Evolutionary conservation across 805 yeast species (phyloP).

Genomic region (Candida yuanshanica): DNA sequence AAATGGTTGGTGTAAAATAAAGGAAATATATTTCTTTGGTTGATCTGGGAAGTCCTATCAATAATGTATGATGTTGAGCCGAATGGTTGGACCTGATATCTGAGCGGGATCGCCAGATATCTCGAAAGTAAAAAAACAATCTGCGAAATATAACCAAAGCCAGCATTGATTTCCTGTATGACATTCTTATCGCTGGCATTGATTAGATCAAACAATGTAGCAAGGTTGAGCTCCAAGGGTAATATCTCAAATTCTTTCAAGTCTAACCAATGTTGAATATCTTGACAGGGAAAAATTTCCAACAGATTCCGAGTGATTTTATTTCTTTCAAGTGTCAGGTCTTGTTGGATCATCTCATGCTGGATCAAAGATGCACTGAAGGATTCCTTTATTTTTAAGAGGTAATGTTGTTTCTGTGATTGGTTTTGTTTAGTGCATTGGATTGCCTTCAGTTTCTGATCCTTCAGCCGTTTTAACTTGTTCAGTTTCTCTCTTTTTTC

Average conservation of each 20-base stretch:
- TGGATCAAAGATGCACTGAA: conserved; percentile 9
- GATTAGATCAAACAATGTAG: conserved; percentile 9
- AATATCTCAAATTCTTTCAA: conserved; percentile 23
- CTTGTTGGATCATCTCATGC: conserved; percentile 14
- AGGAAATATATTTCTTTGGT: conserved; percentile 31
- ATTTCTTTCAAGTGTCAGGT: conserved; percentile 13
- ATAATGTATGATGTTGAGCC: conserved; percentile 36
- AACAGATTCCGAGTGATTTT: conserved; percentile 19
- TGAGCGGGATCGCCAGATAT: conserved; percentile 30
- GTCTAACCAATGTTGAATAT: conserved; percentile 17
- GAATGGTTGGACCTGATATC: conserved; percentile 33
- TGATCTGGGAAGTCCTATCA: conserved; percentile 31
- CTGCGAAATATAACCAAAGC: conserved; percentile 31
- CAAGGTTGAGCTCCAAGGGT: conserved; percentile 14
- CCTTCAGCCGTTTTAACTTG: conserved; percentile 8
- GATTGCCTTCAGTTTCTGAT: conserved; percentile 6
- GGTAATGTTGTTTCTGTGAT: background rate
- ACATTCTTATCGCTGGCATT: conserved; percentile 9
- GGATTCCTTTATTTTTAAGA: conserved; percentile 10
- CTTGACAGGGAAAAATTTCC: conserved; percentile 28
- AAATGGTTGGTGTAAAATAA: conserved; percentile 33
- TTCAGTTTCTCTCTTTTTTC: conserved; percentile 6
- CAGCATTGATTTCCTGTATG: conserved; percentile 26
- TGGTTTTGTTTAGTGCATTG: conserved; percentile 2
- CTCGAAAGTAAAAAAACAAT: conserved; percentile 27